Evolutionary conservation across 768 basidiomycete genomes (phyloP).

Genomic region (Phylloporus arenicola): DNA sequence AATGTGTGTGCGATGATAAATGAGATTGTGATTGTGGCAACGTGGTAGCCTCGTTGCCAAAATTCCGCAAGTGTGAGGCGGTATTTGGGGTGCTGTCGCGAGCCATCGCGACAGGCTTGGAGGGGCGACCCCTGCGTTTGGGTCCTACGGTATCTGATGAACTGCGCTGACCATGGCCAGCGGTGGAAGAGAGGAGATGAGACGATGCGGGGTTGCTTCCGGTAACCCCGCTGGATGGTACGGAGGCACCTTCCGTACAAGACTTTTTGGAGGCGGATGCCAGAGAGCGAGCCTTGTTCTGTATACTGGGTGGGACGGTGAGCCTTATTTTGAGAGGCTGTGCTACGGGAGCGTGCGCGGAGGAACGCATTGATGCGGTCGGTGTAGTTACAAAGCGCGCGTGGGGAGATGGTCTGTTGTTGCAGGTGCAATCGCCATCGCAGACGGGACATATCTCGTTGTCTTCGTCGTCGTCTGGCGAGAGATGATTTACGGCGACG

Average conservation of each 20-base stretch:
- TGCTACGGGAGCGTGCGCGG: constrained; percentile 25
- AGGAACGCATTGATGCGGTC: constrained; percentile 33
- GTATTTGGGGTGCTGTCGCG: constrained; percentile 20
- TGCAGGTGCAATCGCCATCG: constrained; percentile 85
- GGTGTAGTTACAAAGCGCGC: constrained; percentile 36
- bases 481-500: constrained; percentile 35
- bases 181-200: constrained; percentile 22
- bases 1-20: constrained; percentile 23
- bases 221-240: constrained; percentile 39
- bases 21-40: constrained; percentile 35
- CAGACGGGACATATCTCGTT: constrained; percentile 86
- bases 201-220: constrained; percentile 14
- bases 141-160: constrained; percentile 19
- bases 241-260: constrained; percentile 19
- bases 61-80: constrained; percentile 19
- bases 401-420: constrained; percentile 38
- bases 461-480: constrained; percentile 65
- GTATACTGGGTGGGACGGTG: constrained; percentile 53
- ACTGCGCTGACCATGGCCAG: constrained; percentile 22
- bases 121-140: constrained; percentile 54
- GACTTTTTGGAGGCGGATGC: constrained; percentile 28
- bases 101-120: constrained; percentile 40
- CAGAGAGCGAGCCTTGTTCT: constrained; percentile 37
- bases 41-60: constrained; percentile 31
- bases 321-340: constrained; percentile 66